A percentile compares a stretch with the other conserved stretches of the same genome.
phyloP scores from a whole-genome alignment of 202 grass and related monocot species.

The Cymbopogon flexuosus region DNA sequence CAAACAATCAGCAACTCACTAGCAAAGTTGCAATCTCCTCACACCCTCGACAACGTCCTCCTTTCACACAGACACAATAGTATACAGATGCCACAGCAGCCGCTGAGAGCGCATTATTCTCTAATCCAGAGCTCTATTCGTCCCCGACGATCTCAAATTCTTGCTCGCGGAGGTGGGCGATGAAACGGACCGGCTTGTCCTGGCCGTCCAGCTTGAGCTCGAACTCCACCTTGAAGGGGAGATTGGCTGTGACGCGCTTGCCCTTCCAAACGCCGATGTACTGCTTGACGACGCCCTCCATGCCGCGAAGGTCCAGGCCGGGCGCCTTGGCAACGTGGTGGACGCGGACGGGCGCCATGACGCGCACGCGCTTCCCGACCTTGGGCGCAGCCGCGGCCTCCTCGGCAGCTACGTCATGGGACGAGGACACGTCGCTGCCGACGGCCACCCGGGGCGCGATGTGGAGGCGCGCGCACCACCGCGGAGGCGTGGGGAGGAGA shows the following conservation, averaged over 20 bases:
- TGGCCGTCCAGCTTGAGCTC: slow-evolving; percentile 49
- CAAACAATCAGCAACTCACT: slow-evolving; percentile 42
- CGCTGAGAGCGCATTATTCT: slow-evolving; percentile 27
- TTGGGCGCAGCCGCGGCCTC: slow-evolving; percentile 49
- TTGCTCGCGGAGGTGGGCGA: slow-evolving; percentile 78
- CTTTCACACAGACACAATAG: no score
- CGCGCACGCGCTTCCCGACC: slow-evolving; percentile 67
- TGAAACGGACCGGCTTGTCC: slow-evolving; percentile 61
- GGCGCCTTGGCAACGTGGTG: slow-evolving; percentile 82
- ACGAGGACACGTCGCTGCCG: slow-evolving; percentile 40
- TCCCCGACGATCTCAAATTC: slow-evolving; percentile 81
- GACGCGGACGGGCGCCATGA: slow-evolving; percentile 60
- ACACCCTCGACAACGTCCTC: background rate
- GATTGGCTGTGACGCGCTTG: slow-evolving; percentile 73
- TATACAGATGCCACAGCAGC: no score
- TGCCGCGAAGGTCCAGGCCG: slow-evolving; percentile 62
- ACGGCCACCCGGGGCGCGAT: slow-evolving; percentile 53
- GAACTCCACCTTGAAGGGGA: slow-evolving; percentile 81
- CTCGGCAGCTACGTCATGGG: slow-evolving; percentile 35
- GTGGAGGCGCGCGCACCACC: background rate
- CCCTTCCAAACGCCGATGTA: slow-evolving; percentile 73
- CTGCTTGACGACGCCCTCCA: slow-evolving; percentile 79
- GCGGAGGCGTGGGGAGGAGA: no score
- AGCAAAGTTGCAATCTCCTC: slow-evolving; percentile 33
- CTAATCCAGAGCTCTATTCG: slow-evolving; percentile 8